phyloP scores from a whole-genome alignment of 1,139 yeast genomes.

The Yamadazyma atlantica region DNA sequence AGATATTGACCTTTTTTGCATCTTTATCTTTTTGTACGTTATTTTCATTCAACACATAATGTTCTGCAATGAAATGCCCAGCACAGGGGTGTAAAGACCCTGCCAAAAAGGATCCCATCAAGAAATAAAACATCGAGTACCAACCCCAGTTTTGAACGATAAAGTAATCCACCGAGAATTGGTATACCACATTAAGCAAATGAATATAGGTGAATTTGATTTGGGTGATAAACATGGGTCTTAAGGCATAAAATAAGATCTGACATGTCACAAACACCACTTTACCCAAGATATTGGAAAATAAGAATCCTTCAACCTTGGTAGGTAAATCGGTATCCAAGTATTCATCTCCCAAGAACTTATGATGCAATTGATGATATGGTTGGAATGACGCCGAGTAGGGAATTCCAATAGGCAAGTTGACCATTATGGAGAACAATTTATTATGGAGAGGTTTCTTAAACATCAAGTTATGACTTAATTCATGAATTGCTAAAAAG shows the following conservation, averaged over 20 bases:
- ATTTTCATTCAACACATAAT: slow-evolving; percentile 67
- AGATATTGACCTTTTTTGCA: slow-evolving; percentile 15
- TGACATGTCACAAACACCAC: slow-evolving; percentile 90
- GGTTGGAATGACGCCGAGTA: slow-evolving; percentile 91
- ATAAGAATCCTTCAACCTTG: slow-evolving; percentile 64
- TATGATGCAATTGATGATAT: slow-evolving; percentile 88
- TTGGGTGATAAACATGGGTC: slow-evolving; percentile 85
- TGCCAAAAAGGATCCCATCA: slow-evolving; percentile 79
- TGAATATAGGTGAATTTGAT: slow-evolving; percentile 76
- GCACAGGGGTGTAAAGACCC: slow-evolving; percentile 94
- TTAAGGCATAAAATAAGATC: slow-evolving; percentile 80
- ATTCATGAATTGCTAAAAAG: slow-evolving; percentile 85
- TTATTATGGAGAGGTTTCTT: slow-evolving; percentile 75
- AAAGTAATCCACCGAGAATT: slow-evolving; percentile 55
- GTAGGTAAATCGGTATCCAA: slow-evolving; percentile 92
- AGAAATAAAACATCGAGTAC: slow-evolving; percentile 63
- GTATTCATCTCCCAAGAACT: slow-evolving; percentile 81
- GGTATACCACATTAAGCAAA: slow-evolving; percentile 63
- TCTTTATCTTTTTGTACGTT: slow-evolving; percentile 38
- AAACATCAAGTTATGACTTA: slow-evolving; percentile 84
- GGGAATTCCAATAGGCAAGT: slow-evolving; percentile 86
- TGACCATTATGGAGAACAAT: slow-evolving; percentile 72
- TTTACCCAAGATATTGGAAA: slow-evolving; percentile 80
- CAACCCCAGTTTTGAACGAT: slow-evolving; percentile 63
- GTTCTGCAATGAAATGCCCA: slow-evolving; percentile 94